Percentiles rank a stretch among this genome's conserved stretches.
These are phyloP conservation scores for Mrakiaceae sp. DNA, from an alignment of 1,284 basidiomycete genomes.

Conservation along the genomic window DNA sequence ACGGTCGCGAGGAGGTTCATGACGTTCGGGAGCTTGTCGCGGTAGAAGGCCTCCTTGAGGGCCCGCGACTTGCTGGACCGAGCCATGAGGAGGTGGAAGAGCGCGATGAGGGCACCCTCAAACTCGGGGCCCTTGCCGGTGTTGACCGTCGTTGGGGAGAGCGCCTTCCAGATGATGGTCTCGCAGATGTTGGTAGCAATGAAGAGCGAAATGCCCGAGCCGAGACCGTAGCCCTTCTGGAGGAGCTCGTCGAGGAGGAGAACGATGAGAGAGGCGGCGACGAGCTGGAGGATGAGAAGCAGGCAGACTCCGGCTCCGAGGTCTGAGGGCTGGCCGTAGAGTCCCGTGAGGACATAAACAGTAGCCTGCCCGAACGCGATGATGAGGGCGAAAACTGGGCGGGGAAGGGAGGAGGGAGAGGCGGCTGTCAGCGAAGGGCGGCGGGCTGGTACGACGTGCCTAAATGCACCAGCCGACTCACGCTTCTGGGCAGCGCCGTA, in stretches of 20 bases:
- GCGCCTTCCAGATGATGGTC: slow-evolving; percentile 98
- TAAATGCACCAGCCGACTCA: slow-evolving; percentile 38
- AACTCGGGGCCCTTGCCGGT: slow-evolving; percentile 97
- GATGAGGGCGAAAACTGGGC: slow-evolving; percentile 83
- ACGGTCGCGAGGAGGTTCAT: slow-evolving; percentile 95
- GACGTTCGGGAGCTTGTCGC: slow-evolving; percentile 90
- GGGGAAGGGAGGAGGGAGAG: not conserved
- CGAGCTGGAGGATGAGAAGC: slow-evolving; percentile 87
- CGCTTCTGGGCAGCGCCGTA: slow-evolving; percentile 96
- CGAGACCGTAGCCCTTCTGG: slow-evolving; percentile 97
- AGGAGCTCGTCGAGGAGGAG: slow-evolving; percentile 97
- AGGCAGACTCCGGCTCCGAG: slow-evolving; percentile 93
- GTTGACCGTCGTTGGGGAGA: slow-evolving; percentile 96
- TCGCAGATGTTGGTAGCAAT: slow-evolving; percentile 99
- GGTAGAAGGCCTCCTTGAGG: slow-evolving; percentile 95
- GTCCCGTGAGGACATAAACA: slow-evolving; percentile 92
- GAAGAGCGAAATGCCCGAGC: slow-evolving; percentile 96
- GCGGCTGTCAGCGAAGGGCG: slow-evolving; percentile 14
- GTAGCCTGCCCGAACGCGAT: slow-evolving; percentile 94
- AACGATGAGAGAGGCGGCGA: slow-evolving; percentile 89
- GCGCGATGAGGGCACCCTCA: slow-evolving; percentile 87
- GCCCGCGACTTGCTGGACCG: slow-evolving; percentile 98
- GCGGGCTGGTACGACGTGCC: not conserved
- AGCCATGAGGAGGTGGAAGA: slow-evolving; percentile 96
- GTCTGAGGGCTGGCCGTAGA: slow-evolving; percentile 88